Conservation (phyloP, 78 protist species). For the Dictyostelium intermedium region DNA sequence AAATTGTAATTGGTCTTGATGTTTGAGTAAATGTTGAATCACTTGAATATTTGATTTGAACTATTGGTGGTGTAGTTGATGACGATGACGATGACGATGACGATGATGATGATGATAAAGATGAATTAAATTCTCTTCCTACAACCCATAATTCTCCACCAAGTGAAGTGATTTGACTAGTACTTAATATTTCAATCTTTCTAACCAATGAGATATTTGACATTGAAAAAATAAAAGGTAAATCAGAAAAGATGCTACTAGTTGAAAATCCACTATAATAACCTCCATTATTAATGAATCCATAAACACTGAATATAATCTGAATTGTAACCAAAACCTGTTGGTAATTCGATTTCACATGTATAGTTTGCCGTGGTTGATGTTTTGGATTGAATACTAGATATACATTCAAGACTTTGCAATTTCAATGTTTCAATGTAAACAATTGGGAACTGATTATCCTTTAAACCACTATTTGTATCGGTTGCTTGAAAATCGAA, state of each 20-base stretch:
- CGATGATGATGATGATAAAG: too few species aligned
- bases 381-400: not conserved
- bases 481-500: not conserved
- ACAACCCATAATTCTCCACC: too few species aligned
- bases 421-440: not conserved
- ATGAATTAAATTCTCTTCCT: not conserved
- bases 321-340: not conserved
- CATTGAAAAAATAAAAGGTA: not conserved
- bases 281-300: not conserved
- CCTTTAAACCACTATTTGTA: not conserved
- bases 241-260: not conserved
- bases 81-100: too few species aligned
- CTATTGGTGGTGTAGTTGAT: not conserved
- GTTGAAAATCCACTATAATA: not conserved
- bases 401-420: not conserved
- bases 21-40: too few species aligned
- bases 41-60: not conserved
- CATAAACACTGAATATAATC: not conserved
- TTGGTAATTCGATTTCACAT: not conserved
- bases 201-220: not conserved
- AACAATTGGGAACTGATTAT: not conserved
- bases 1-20: too few species aligned
- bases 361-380: not conserved
- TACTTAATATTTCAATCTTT: not conserved
- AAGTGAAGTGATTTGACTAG: not conserved